Base-by-base conservation (phyloP, 768 basidiomycete species). In the Amanita pseudoporphyria region DNA sequence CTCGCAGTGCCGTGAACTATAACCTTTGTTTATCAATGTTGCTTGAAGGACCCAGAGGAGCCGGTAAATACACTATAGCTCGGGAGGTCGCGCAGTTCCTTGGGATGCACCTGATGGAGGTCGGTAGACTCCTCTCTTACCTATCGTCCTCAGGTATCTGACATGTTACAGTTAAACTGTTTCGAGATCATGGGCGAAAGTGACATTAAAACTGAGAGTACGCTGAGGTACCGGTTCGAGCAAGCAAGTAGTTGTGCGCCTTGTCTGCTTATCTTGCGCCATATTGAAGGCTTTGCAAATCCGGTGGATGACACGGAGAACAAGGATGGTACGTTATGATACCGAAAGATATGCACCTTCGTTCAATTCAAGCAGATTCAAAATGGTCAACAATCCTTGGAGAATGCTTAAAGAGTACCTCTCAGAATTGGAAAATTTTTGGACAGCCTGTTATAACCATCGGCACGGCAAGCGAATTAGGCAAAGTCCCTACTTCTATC, bases 31-130 rank as follows among this genome's bases (percentile, higher is more conserved):
- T 91, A 7, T 82, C 86, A 0, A 68, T 94, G 6, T 67, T 96
- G 1, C 60, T 97, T 35, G 84, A 84, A 53, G 95, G 95, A 0
- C 71, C 81, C 0, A 70, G 85, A 48, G 93, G 94, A 1, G 70
- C 73, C 1, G 95, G 96, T 2, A 98, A 97, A 67, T 79, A 78
- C 52, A 83, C 83, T 0, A 65, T 76, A 5, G 76, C 81, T 0
- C 62, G 63, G 5, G 69, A 66, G 64, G 77, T 83, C 10, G 77
- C 84, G 5, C 72, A 73, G 41, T 65, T 66, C 3, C 65, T 91
- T 2, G 91, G 90, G 10, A 72, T 93, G 51, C 90, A 92, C 62
- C 51, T 90, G 0, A 70, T 88, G 10, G 87, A 92, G 73, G 93
- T 87, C 54, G 48, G 59, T 40, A n/a, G 16, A 40, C 14, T 37